phyloP scores from a whole-genome alignment of 2,329 filamentous ascomycete species.

The Hirsutella rhossiliensis region DNA sequence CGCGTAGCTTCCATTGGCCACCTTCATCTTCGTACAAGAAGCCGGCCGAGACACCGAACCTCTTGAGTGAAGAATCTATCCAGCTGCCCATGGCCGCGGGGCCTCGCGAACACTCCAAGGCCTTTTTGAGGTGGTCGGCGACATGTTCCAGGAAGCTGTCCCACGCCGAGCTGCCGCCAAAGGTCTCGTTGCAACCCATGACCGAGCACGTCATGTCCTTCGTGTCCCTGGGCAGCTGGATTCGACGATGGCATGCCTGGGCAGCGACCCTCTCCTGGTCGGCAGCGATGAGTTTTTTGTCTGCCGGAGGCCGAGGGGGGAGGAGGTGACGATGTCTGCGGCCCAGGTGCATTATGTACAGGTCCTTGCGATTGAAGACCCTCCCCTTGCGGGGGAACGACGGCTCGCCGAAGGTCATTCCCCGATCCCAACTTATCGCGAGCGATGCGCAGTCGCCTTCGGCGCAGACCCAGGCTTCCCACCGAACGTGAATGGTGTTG shows the following conservation, averaged over 20 bases:
- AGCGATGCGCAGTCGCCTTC: slow-evolving; percentile 39
- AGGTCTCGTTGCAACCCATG: slow-evolving; percentile 43
- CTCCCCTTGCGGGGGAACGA: slow-evolving; percentile 37
- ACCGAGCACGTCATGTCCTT: slow-evolving; percentile 47
- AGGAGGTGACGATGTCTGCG: slow-evolving; percentile 55
- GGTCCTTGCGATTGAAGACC: slow-evolving; percentile 80
- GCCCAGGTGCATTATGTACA: slow-evolving; percentile 78
- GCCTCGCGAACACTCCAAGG: not conserved
- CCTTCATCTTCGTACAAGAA: not conserved
- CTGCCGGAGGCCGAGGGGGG: slow-evolving; percentile 3
- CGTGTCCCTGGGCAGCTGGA: slow-evolving; percentile 48
- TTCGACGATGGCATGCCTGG: slow-evolving; percentile 47
- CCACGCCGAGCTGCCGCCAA: slow-evolving; percentile 55
- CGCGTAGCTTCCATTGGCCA: not conserved
- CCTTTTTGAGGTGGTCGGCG: slow-evolving; percentile 58
- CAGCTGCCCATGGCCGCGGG: not conserved
- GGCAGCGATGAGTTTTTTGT: slow-evolving; percentile 18
- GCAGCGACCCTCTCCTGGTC: slow-evolving; percentile 42
- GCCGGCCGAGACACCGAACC: not conserved
- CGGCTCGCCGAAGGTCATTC: slow-evolving; percentile 10
- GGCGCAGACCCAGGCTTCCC: slow-evolving; percentile 66
- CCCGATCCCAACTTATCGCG: not conserved
- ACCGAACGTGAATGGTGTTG: slow-evolving; percentile 63
- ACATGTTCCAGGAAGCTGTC: slow-evolving; percentile 81
- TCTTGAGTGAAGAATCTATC: not conserved